Conservation (phyloP, 208 protist species). For the Trypanosoma scelopori region DNA sequence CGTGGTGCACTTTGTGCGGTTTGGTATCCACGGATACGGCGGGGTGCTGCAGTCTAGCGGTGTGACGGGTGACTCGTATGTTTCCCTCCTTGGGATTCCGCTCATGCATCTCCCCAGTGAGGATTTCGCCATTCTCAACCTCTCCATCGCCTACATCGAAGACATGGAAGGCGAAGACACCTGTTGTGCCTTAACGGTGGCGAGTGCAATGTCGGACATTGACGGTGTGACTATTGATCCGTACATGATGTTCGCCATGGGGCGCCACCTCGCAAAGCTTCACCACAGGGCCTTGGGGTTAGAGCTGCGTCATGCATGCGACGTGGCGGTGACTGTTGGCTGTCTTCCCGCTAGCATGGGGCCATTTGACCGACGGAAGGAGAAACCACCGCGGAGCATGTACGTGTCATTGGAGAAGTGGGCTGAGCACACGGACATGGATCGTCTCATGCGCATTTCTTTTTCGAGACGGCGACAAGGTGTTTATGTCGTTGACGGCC, state of each 20-base stretch:
- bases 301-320: slow-evolving; percentile 63
- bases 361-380: slow-evolving; percentile 50
- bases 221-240: slow-evolving; percentile 80
- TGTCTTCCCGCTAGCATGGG: slow-evolving; percentile 48
- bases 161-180: slow-evolving; percentile 63
- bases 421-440: slow-evolving; percentile 32
- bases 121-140: slow-evolving; percentile 67
- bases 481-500: slow-evolving; percentile 66
- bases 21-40: slow-evolving; percentile 68
- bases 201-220: slow-evolving; percentile 73
- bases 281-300: slow-evolving; percentile 44
- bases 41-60: slow-evolving; percentile 45
- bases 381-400: slow-evolving; percentile 22
- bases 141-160: slow-evolving; percentile 39
- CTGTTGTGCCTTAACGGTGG: slow-evolving; percentile 74
- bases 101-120: slow-evolving; percentile 26
- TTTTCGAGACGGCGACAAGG: slow-evolving; percentile 61
- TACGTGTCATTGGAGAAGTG: slow-evolving; percentile 57
- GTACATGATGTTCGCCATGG: slow-evolving; percentile 79
- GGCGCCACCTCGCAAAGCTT: slow-evolving; percentile 52
- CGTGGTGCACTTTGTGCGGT: slow-evolving; percentile 63
- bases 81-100: slow-evolving; percentile 38
- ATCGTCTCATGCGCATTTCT: slow-evolving; percentile 41
- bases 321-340: slow-evolving; percentile 61
- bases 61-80: slow-evolving; percentile 29